Percentiles rank a stretch among this genome's conserved stretches.
Evolutionary conservation across 257 asterid species (phyloP).

Genomic region (Sherardia arvensis): DNA sequence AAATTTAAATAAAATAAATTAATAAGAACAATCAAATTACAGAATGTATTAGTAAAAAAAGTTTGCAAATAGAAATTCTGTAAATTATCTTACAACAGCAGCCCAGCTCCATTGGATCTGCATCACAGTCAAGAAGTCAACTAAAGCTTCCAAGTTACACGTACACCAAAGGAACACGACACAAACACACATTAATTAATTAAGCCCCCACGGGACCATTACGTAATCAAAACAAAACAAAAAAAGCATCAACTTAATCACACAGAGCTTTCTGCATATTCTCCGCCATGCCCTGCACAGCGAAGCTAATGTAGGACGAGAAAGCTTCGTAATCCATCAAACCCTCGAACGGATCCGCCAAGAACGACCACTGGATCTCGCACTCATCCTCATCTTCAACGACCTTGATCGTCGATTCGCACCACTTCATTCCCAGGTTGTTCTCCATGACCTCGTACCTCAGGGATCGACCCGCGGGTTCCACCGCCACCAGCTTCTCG

Average conservation of each 20-base stretch:
- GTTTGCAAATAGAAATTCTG: no score
- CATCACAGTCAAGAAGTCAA: not conserved
- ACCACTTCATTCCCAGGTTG: conserved; percentile 48
- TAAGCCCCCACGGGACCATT: no score
- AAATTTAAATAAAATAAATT: no score
- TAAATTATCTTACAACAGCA: no score
- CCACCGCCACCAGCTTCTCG: conserved; percentile 40
- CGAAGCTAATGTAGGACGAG: conserved; percentile 21
- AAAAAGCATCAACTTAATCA: not conserved
- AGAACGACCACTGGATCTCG: conserved; percentile 59
- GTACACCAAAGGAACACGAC: not conserved
- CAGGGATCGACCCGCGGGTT: conserved; percentile 25
- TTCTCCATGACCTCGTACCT: conserved; percentile 44
- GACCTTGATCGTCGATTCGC: conserved; percentile 33
- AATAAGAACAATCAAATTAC: no score
- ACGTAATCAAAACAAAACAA: not conserved
- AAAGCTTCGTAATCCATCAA: conserved; percentile 26
- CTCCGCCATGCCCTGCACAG: conserved; percentile 42
- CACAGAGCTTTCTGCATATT: conserved; percentile 38
- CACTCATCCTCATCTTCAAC: conserved; percentile 32
- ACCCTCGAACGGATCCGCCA: conserved; percentile 55
- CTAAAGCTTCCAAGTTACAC: not conserved
- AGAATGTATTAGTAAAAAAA: no score
- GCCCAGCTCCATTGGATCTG: no score
- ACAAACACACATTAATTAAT: no score